phyloP scores from a whole-genome alignment of 2,329 filamentous ascomycete genomes.

The Arthrobotrys megalospora region DNA sequence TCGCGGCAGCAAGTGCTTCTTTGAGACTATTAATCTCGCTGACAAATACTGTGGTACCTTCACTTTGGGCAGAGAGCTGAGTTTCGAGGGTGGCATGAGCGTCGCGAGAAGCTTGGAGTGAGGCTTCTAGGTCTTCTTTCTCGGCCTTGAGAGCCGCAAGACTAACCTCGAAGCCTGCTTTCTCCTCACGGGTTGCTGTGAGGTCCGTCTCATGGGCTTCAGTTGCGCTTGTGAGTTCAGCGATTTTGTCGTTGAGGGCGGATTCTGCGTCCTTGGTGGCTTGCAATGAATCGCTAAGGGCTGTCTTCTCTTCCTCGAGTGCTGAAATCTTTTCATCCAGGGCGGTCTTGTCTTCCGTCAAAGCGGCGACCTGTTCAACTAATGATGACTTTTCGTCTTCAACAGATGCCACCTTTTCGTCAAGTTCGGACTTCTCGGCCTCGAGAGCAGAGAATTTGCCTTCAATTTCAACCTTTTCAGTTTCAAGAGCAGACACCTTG shows the following conservation, averaged over 20 bases:
- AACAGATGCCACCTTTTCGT: slow-evolving; percentile 30
- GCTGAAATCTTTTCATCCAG: slow-evolving; percentile 15
- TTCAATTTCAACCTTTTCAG: slow-evolving; percentile 25
- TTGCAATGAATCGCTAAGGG: slow-evolving; percentile 33
- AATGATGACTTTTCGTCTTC: slow-evolving; percentile 28
- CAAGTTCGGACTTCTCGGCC: slow-evolving; percentile 25
- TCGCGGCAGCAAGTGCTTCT: slow-evolving; percentile 33
- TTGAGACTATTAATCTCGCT: slow-evolving; percentile 56
- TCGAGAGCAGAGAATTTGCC: slow-evolving; percentile 32
- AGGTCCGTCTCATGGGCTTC: slow-evolving; percentile 34
- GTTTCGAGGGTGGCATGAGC: slow-evolving; percentile 57
- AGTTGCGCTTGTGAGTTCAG: slow-evolving; percentile 37
- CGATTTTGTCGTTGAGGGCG: slow-evolving; percentile 34
- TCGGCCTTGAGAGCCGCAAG: slow-evolving; percentile 38
- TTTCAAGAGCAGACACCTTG: slow-evolving; percentile 14
- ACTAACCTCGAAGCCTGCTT: slow-evolving; percentile 17
- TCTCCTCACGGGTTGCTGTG: slow-evolving; percentile 24
- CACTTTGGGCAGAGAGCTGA: slow-evolving; percentile 53
- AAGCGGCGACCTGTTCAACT: slow-evolving; percentile 22
- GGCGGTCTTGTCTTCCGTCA: slow-evolving; percentile 8
- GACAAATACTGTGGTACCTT: slow-evolving; percentile 51
- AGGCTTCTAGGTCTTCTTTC: slow-evolving; percentile 51
- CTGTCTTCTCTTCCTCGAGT: slow-evolving; percentile 32
- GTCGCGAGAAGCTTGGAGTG: slow-evolving; percentile 49
- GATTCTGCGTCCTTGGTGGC: slow-evolving; percentile 32